Conservation (phyloP, 768 basidiomycete genomes). For the Lactarius evosmus region DNA sequence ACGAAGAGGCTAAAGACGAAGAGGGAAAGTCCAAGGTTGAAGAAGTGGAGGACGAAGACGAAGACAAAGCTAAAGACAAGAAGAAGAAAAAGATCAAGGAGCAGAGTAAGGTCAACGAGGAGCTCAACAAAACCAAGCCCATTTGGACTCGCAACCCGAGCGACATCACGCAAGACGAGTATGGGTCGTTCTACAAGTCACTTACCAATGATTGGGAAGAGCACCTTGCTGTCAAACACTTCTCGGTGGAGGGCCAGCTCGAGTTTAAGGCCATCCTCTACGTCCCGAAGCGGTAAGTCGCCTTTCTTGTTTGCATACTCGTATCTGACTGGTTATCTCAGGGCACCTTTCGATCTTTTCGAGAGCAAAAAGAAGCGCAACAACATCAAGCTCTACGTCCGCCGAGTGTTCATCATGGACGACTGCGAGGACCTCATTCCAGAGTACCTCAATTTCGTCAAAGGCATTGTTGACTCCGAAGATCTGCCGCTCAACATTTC, state of each 20-base stretch:
- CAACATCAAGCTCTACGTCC: conserved; percentile 99
- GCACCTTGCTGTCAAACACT: conserved; percentile 99
- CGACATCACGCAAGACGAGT: conserved; percentile 92
- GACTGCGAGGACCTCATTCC: conserved; percentile 99
- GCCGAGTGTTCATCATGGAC: conserved; percentile 99
- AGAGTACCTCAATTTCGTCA: conserved; percentile 99
- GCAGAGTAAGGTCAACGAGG: conserved; percentile 83
- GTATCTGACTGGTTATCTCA: conserved; percentile 33
- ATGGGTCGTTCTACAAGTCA: conserved; percentile 97
- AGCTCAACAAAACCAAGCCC: conserved; percentile 99
- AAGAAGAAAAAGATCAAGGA: conserved; percentile 95
- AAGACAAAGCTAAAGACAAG: conserved; percentile 75
- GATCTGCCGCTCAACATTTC: conserved; percentile 99
- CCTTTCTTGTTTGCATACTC: conserved; percentile 10
- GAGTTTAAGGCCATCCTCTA: conserved; percentile 99
- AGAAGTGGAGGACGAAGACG: conserved; percentile 67
- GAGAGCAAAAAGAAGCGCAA: conserved; percentile 99
- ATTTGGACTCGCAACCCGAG: conserved; percentile 99
- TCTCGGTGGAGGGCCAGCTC: conserved; percentile 99
- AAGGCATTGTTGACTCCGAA: conserved; percentile 99
- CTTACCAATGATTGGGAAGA: conserved; percentile 99
- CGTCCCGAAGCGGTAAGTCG: conserved; percentile 84
- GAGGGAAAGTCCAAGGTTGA: conserved; percentile 73
- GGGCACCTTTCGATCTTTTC: conserved; percentile 98
- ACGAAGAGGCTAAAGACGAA: conserved; percentile 68